Conservation (phyloP, 2,329 filamentous ascomycete species). For the Arthroderma sp. region DNA sequence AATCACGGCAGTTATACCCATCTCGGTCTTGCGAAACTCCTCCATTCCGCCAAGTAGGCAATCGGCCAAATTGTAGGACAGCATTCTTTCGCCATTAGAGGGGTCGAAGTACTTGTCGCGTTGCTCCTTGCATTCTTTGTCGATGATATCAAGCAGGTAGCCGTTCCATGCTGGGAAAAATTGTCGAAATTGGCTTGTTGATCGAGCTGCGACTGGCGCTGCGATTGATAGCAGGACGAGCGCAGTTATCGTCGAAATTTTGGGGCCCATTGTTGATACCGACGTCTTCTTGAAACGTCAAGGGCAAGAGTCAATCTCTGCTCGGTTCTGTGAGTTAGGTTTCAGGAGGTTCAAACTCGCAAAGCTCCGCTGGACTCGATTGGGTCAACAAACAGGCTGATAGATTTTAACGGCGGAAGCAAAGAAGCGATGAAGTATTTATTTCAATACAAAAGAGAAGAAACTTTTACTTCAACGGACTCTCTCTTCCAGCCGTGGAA, state of each 20-base stretch:
- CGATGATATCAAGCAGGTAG: neutral
- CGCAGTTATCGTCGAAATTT: neutral
- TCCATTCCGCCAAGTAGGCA: conserved; percentile 20
- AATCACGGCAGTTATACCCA: conserved; percentile 22
- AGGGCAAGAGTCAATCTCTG: too few relatives aligned
- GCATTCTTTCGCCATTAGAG: neutral
- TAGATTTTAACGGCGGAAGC: too few relatives aligned
- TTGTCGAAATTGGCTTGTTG: neutral
- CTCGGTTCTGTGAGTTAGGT: too few relatives aligned
- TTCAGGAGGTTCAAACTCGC: too few relatives aligned
- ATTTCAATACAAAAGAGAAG: too few relatives aligned
- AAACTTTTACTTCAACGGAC: too few relatives aligned
- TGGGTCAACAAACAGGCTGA: too few relatives aligned
- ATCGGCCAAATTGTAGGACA: neutral
- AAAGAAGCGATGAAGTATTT: too few relatives aligned
- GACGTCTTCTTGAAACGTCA: too few relatives aligned
- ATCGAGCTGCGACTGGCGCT: neutral
- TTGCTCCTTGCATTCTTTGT: neutral
- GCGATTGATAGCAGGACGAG: neutral
- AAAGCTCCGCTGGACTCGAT: too few relatives aligned
- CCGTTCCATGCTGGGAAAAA: neutral
- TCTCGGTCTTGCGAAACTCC: conserved; percentile 25
- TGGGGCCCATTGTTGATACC: neutral
- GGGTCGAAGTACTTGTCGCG: neutral
- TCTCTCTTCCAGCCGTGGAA: too few relatives aligned